Evolutionary conservation across 768 basidiomycete species (phyloP).

Genomic region (Fomitopsis pulvina): DNA sequence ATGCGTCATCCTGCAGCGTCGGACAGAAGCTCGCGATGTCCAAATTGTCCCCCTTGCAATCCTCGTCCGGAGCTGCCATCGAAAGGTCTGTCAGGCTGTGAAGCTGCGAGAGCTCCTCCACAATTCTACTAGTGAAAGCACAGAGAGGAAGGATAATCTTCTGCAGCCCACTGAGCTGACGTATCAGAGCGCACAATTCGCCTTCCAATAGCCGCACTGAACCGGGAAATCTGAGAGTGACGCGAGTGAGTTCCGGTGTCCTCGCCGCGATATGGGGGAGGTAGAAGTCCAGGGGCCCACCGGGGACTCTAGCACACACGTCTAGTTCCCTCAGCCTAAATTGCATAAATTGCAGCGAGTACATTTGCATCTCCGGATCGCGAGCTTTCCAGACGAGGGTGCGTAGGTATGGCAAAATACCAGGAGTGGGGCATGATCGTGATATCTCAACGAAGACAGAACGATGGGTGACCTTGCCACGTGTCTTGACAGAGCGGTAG

Average conservation of each 20-base stretch:
- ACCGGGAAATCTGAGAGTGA: slow-evolving; percentile 38
- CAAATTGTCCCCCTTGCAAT: slow-evolving; percentile 37
- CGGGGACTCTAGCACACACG: slow-evolving; percentile 23
- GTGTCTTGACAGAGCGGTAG: slow-evolving; percentile 10
- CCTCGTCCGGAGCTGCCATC: slow-evolving; percentile 37
- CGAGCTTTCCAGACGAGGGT: slow-evolving; percentile 39
- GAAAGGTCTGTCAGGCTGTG: slow-evolving; percentile 35
- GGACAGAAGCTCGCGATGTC: slow-evolving; percentile 43
- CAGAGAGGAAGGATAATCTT: slow-evolving; percentile 46
- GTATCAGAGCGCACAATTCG: slow-evolving; percentile 33
- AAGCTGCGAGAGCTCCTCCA: slow-evolving; percentile 41
- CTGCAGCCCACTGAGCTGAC: slow-evolving; percentile 34
- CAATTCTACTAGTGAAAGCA: slow-evolving; percentile 37
- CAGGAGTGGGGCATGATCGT: slow-evolving; percentile 43
- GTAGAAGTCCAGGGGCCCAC: slow-evolving; percentile 16
- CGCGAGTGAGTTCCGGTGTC: slow-evolving; percentile 37
- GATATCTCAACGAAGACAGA: slow-evolving; percentile 44
- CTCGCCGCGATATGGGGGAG: slow-evolving; percentile 33
- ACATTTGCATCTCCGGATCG: slow-evolving; percentile 19
- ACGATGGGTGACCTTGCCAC: slow-evolving; percentile 8
- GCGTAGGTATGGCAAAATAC: slow-evolving; percentile 50
- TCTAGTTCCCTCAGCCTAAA: slow-evolving; percentile 34
- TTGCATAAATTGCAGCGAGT: slow-evolving; percentile 51
- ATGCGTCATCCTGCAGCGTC: slow-evolving; percentile 36
- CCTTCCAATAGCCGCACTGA: slow-evolving; percentile 35